phyloP scores from a whole-genome alignment of 2,329 filamentous ascomycete genomes.

The Gliomastix tumulicola region DNA sequence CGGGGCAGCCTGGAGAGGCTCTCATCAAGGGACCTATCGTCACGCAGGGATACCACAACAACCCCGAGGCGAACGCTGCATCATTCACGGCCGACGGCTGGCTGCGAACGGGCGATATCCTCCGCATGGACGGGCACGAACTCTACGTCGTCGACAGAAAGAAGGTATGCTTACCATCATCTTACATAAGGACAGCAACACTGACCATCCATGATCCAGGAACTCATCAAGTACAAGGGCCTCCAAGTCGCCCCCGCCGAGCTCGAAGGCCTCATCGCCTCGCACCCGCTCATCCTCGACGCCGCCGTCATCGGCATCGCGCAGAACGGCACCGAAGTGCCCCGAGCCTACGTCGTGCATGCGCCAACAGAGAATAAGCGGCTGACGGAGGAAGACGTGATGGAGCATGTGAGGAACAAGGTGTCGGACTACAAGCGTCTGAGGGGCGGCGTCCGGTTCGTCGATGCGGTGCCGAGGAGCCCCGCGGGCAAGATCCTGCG shows the following conservation, averaged over 20 bases:
- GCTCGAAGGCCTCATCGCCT: constrained; percentile 40
- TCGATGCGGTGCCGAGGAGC: constrained; percentile 62
- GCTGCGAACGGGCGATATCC: constrained; percentile 77
- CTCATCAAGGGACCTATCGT: constrained; percentile 66
- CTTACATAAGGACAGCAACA: constrained; percentile 9
- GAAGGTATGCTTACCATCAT: constrained; percentile 35
- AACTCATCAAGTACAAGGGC: constrained; percentile 50
- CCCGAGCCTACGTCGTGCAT: constrained; percentile 31
- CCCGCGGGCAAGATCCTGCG: constrained; percentile 41
- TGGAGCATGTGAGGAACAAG: constrained; percentile 13
- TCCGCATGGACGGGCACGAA: constrained; percentile 60
- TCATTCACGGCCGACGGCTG: constrained; percentile 49
- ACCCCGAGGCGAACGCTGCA: constrained; percentile 55
- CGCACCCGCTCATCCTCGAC: constrained; percentile 39
- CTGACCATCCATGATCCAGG: constrained; percentile 30
- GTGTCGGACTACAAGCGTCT: constrained; percentile 55
- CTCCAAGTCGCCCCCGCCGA: constrained; percentile 63
- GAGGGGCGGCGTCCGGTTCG: constrained; percentile 59
- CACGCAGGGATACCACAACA: constrained; percentile 66
- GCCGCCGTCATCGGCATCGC: constrained; percentile 56
- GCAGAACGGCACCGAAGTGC: constrained; percentile 35
- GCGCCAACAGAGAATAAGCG: constrained; percentile 11
- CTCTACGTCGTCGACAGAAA: constrained; percentile 78
- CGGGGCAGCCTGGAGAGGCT: constrained; percentile 47
- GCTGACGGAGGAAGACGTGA: constrained; percentile 15